Evolutionary conservation across 2,329 filamentous ascomycete species (phyloP), one percentile per base, ranked within the genome.

Genomic region (Ramularia collo-cygni): DNA sequence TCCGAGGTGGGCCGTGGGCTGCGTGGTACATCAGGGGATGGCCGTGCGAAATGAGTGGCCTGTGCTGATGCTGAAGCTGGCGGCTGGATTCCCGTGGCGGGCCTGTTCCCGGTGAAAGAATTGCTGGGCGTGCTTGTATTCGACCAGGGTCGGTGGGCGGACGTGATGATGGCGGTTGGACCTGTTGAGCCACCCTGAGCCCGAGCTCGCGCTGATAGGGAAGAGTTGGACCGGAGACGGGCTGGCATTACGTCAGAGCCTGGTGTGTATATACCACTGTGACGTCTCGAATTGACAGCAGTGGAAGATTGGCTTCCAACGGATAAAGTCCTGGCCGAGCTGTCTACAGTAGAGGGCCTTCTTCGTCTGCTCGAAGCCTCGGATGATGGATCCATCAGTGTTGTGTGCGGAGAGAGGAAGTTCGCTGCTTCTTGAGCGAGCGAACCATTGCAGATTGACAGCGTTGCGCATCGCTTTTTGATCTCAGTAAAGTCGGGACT

Each of bases 361-460:
- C 43, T 40, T 13, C 38, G 41, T 17, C 64, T 63, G n/a, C 58
- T 49, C 3, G 62, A 64, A 19, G 56, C 53, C 29, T 59, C 52
- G 2, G 54, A 50, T 28, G 58, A 55, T 12, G 43, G 32, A 19
- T 66, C 67, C 3, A 59, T 56, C 13, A 61, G 56, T 12, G 64
- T 56, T 7, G 37, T 37, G n/a, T 33, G 33, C 9, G 75, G 66
- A 2, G 79, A 78, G 28, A 73, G 67, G 61, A 77, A 74, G 66
- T 83, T 64, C 64, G 74, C 60, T 58, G 76, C 62, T 58, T 81
- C 69, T 53, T 78, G 61, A 64, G 83, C 58, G 61, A 79, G 53
- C 4, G 72, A 70, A 13, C 85, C 84, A 57, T 93, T 94, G 62
- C 89, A 76, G 40, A 95, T 84, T 13, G 79, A 78, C 32, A 95